Conservation (phyloP, 352 stramenopile genomes). For the Hyaloperonospora brassicae region DNA sequence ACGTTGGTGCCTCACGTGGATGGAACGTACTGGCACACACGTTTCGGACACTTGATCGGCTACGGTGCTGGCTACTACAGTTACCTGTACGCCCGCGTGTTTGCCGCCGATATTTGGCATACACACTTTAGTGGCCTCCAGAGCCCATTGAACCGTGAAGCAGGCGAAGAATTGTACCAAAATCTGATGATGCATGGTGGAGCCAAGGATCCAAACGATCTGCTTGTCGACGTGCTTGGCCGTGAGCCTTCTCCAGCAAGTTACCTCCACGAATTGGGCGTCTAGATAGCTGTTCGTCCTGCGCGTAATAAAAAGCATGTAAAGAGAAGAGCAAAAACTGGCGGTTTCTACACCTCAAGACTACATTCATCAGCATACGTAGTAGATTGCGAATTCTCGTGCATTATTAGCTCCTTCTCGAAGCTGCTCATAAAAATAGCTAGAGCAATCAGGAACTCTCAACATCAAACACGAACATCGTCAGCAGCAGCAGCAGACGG, state of each 20-base stretch:
- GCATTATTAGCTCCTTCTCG: constrained; percentile 21
- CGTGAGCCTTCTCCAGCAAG: constrained; percentile 42
- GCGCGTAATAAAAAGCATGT: not conserved
- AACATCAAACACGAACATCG: constrained; percentile 7
- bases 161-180: constrained; percentile 55
- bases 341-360: constrained; percentile 5
- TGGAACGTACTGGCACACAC: constrained; percentile 76
- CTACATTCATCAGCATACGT: constrained; percentile 18
- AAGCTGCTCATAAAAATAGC: constrained; percentile 26
- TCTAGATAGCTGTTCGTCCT: constrained; percentile 22
- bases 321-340: not conserved
- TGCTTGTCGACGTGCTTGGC: constrained; percentile 67
- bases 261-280: constrained; percentile 68
- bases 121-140: constrained; percentile 47
- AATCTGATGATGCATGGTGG: constrained; percentile 83
- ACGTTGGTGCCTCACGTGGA: constrained; percentile 73
- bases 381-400: constrained; percentile 31
- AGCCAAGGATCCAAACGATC: constrained; percentile 79
- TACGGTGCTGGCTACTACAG: constrained; percentile 90
- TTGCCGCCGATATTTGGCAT: constrained; percentile 85
- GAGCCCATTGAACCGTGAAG: constrained; percentile 42
- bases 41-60: constrained; percentile 85
- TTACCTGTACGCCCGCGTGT: constrained; percentile 87
- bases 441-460: constrained; percentile 16
- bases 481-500: constrained; percentile 3